A percentile compares a stretch with the other conserved stretches of the same genome.
Conservation (phyloP, 257 asterid genomes). For the Voacanga thouarsii region DNA sequence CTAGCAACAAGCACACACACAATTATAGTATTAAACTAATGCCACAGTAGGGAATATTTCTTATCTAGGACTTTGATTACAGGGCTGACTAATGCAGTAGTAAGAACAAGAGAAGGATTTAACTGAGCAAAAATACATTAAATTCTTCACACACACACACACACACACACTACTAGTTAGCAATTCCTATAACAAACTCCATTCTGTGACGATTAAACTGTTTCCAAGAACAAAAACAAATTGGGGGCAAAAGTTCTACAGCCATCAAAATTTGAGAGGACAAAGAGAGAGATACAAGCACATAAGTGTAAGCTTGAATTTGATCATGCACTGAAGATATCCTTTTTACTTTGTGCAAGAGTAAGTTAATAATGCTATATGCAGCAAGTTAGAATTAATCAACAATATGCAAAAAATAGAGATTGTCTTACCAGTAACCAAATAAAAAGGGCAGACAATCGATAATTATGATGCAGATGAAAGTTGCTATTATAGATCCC, state of each 20-base stretch:
- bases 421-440: slow-evolving; percentile 75
- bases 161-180: too few species aligned
- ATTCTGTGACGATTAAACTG: too few species aligned
- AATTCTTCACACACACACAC: too few species aligned
- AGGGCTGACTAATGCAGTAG: neutral
- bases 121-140: too few species aligned
- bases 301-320: neutral
- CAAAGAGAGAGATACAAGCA: neutral
- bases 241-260: neutral
- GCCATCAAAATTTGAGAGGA: neutral
- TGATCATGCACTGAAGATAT: neutral
- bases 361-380: neutral
- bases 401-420: neutral
- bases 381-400: neutral
- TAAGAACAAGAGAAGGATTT: neutral
- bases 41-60: neutral
- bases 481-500: slow-evolving; percentile 89
- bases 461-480: slow-evolving; percentile 66
- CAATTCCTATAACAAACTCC: too few species aligned
- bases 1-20: too few species aligned
- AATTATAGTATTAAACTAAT: too few species aligned
- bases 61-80: neutral
- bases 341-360: neutral
- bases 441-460: slow-evolving; percentile 64
- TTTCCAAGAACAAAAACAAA: too few species aligned